Evolutionary conservation across 352 stramenopile species (phyloP), one percentile per base, ranked within the genome.

Genomic region (Pilasporangium apinafurcum): DNA sequence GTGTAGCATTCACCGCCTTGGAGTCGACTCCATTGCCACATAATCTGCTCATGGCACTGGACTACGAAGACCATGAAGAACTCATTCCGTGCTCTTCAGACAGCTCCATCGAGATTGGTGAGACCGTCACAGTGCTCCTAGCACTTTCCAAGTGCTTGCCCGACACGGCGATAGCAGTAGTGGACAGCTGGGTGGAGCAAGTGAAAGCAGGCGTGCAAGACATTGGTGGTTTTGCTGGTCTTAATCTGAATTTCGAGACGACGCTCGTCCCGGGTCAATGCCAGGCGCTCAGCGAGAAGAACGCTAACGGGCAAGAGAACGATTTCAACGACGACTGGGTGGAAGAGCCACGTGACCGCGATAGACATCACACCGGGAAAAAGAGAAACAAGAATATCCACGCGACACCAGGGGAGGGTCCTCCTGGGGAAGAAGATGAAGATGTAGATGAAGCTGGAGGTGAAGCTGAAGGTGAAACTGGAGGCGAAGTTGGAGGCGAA

Each of bases 141-240:
- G 66, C 56, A n/a, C 68, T 87, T 51, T 83, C 71, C 38, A 79
- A 83, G 45, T 85, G 75, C 26, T 39, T 85, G 14, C 65, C 67
- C 45, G 43, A 75, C 21, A 46, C 48, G 31, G 38, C 59, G n/a
- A 30, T 87, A 7, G 45, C 35, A 5, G 39, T 55, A 12, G 62
- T 85, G 8, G 56, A 83, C 9, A 55, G 58, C 10, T 85, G 75
- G 75, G 54, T 87, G 21, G 40, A 34, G 5, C 13, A 44, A 22
- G 46, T 51, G 26, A 51, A 56, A 20, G 42, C 39, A 24, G 41
- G 35, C 28, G 29, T 34, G n/a, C 30, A 33, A 8, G 34, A 33
- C 1, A 31, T 37, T 22, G 36, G 50, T 21, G 29, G 34, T 18
- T 56, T 56, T 16, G 27, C 34, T 8, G n/a, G n/a, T n/a, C n/a